These are phyloP conservation scores for Hericium erinaceus DNA, from an alignment of 768 basidiomycete species.

Conservation along the genomic window DNA sequence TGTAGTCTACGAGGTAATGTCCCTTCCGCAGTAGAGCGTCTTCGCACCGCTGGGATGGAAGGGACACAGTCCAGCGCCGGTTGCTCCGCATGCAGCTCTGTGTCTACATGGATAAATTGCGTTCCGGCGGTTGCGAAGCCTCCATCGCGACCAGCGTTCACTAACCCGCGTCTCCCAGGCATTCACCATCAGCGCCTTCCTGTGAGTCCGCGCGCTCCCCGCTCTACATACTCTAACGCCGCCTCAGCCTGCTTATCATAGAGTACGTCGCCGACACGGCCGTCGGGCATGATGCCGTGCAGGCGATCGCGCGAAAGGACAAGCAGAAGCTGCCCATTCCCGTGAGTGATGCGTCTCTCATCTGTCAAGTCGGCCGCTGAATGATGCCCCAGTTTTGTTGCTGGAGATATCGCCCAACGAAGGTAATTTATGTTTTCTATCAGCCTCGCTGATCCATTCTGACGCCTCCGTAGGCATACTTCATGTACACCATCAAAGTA, in stretches of 20 bases:
- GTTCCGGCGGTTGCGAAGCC: no score
- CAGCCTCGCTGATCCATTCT: neutral
- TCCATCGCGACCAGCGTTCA: no score
- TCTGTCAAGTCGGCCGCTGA: neutral
- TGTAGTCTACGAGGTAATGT: constrained; percentile 45
- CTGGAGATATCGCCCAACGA: constrained; percentile 76
- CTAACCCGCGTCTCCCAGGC: constrained; percentile 35
- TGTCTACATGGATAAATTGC: no score
- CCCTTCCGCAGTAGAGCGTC: neutral
- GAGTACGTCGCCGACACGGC: constrained; percentile 76
- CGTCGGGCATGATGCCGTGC: constrained; percentile 48
- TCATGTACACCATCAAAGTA: constrained; percentile 84
- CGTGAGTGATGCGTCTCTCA: constrained; percentile 25
- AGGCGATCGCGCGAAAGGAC: constrained; percentile 71
- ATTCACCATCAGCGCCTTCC: constrained; percentile 76
- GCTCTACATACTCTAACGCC: neutral
- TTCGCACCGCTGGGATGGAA: no score
- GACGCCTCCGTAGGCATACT: constrained; percentile 50
- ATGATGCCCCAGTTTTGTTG: constrained; percentile 55
- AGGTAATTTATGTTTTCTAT: constrained; percentile 30
- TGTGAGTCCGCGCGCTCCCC: constrained; percentile 36
- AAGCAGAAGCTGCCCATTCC: constrained; percentile 67
- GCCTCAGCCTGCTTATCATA: constrained; percentile 60
- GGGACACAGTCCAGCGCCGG: no score
- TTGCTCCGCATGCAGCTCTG: no score